Evolutionary conservation across 257 asterid genomes (phyloP), one percentile per base, ranked within the genome.

Genomic region (Capsicum baccatum): DNA sequence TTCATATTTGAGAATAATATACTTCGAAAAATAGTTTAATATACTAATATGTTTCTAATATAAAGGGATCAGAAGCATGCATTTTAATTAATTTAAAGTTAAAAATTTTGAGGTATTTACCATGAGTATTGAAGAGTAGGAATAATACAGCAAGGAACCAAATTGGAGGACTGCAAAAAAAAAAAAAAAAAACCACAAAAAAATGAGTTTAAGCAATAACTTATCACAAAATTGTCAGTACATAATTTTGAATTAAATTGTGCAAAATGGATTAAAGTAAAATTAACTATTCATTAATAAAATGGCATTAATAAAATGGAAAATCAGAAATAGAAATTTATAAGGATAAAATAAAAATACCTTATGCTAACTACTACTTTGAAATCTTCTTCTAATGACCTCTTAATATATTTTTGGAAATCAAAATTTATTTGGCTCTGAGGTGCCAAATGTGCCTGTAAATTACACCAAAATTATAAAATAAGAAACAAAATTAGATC

Each of bases 361-460:
- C 99, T 96, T n/a, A 96, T 96, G 58, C 99, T 97, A 39, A 96
- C 99, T 2, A 96, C 98, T n/a, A 93, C 98, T 90, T 92, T 96
- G 91, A 96, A 96, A 83, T 96, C 99, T 86, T 94, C 95, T 80
- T 96, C 99, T n/a, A 96, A 89, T 54, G 99, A 96, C 88, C 98
- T 87, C 39, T 91, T 93, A 81, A 96, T 96, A 73, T 96, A 94
- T 86, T 92, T 91, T 58, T 94, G 99, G 59, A 96, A 96, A 87
- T 96, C 87, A 48, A 96, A 96, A 66, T 81, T 89, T 17, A 88
- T 67, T 64, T 92, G 97, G 87, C 92, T 93, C 73, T 93, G 97
- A 17, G 99, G 98, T 80, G 97, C 97, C 79, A 96, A 91, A 83
- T 96, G 99, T 70, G 99, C 99, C 99, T 96, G 90, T 21, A 15